Percentiles rank a stretch among this genome's conserved stretches.
These are phyloP conservation scores for Podila epigama DNA, from an alignment of 192 early-diverging fungal genomes.

Conservation along the genomic window DNA sequence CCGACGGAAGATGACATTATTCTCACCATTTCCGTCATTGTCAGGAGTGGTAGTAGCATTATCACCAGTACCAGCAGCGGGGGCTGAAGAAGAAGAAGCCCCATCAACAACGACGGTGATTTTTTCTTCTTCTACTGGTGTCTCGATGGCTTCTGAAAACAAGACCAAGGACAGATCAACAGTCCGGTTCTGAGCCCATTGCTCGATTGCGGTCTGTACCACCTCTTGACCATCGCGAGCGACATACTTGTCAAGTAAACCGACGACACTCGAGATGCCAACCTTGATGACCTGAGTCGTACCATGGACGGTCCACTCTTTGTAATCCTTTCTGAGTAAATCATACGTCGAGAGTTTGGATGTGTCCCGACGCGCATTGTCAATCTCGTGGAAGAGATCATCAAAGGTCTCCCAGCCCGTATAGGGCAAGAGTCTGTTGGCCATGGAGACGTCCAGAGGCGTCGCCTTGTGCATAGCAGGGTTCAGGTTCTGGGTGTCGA, in stretches of 20 bases:
- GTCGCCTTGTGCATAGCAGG: slow-evolving; percentile 52
- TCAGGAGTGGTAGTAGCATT: too few relatives aligned
- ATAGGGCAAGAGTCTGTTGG: slow-evolving; percentile 49
- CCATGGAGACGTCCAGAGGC: slow-evolving; percentile 55
- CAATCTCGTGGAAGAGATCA: slow-evolving; percentile 54
- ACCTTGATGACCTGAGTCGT: slow-evolving; percentile 46
- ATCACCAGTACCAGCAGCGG: too few relatives aligned
- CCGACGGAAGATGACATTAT: too few relatives aligned
- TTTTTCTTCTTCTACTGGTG: slow-evolving; percentile 58
- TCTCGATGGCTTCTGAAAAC: slow-evolving; percentile 65
- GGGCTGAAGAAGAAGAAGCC: too few relatives aligned
- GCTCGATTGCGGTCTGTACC: slow-evolving; percentile 20
- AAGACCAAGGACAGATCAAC: slow-evolving; percentile 58
- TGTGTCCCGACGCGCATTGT: slow-evolving; percentile 61
- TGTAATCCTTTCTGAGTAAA: slow-evolving; percentile 78
- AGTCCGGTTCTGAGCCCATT: slow-evolving; percentile 47
- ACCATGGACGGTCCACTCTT: slow-evolving; percentile 63
- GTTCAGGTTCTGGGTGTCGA: slow-evolving; percentile 71
- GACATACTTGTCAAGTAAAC: slow-evolving; percentile 57
- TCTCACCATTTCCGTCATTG: too few relatives aligned
- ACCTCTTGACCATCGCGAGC: slow-evolving; percentile 51
- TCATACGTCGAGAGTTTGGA: slow-evolving; percentile 54
- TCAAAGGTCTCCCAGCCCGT: slow-evolving; percentile 2
- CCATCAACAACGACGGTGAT: too few relatives aligned
- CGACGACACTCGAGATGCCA: slow-evolving; percentile 69